These are phyloP conservation scores for Stentor coeruleus DNA, from an alignment of 73 alveolate genomes.

Conservation along the genomic window DNA sequence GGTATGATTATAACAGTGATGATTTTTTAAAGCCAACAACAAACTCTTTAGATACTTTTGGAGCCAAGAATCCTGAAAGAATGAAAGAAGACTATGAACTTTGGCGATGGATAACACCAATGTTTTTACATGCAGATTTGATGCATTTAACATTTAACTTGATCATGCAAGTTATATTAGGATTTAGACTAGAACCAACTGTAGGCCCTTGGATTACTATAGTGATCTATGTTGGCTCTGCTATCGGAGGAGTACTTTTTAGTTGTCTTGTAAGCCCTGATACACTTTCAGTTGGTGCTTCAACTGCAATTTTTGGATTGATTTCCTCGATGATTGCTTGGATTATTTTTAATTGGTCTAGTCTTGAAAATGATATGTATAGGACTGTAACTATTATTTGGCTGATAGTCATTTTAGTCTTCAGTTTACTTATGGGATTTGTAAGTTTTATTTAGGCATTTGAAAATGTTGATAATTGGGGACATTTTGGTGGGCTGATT, in stretches of 20 bases:
- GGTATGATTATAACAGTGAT: constrained; percentile 9
- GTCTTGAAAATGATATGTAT: background rate
- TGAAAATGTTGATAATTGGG: constrained; percentile 20
- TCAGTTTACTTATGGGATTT: constrained; percentile 2
- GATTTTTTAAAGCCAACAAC: constrained; percentile 10
- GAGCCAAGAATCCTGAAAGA: constrained; percentile 13
- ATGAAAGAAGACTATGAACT: constrained; percentile 23
- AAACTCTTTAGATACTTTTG: constrained; percentile 16
- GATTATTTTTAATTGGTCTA: constrained; percentile 18
- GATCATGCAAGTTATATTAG: constrained; percentile 20
- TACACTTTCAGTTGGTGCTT: constrained; percentile 27
- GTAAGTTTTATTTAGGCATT: constrained; percentile 23
- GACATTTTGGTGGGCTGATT: constrained; percentile 26
- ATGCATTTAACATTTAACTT: constrained; percentile 20
- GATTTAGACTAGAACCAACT: constrained; percentile 30
- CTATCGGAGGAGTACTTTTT: constrained; percentile 20
- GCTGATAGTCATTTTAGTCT: constrained; percentile 16
- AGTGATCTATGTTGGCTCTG: background rate
- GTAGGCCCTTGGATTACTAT: constrained; percentile 14
- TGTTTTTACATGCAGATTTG: constrained; percentile 21
- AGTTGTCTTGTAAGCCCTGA: constrained; percentile 18
- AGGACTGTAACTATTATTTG: constrained; percentile 21
- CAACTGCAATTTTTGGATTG: constrained; percentile 22
- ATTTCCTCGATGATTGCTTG: constrained; percentile 16
- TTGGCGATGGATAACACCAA: constrained; percentile 25